A percentile compares a stretch with the other conserved stretches of the same genome.
These are phyloP conservation scores for Sphagnurus paluster DNA, from an alignment of 1,284 basidiomycete genomes.

Conservation along the genomic window DNA sequence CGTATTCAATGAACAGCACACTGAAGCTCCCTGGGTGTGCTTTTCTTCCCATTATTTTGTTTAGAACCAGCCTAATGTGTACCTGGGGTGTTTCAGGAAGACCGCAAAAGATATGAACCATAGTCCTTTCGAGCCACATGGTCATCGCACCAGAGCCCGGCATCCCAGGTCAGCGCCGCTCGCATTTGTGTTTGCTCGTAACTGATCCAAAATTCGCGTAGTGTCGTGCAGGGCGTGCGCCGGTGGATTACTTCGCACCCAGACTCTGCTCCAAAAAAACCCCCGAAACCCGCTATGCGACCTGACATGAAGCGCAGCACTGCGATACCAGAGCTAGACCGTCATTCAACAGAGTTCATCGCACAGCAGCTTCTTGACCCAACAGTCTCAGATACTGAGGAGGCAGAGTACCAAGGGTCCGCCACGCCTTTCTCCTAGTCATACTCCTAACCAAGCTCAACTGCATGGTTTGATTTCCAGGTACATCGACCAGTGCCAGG, in stretches of 20 bases:
- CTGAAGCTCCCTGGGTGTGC: conserved; percentile 74
- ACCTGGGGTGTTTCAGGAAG: conserved; percentile 48
- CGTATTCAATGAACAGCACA: conserved; percentile 85
- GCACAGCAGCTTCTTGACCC: conserved; percentile 68
- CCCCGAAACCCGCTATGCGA: conserved; percentile 33
- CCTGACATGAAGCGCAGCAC: conserved; percentile 31
- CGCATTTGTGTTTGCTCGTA: not conserved
- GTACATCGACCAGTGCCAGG: conserved; percentile 72
- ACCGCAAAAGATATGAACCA: conserved; percentile 64
- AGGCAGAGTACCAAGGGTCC: conserved; percentile 79
- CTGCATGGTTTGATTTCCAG: conserved; percentile 32
- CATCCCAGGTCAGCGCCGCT: conserved; percentile 39
- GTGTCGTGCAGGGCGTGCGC: conserved; percentile 72
- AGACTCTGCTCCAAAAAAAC: conserved; percentile 39
- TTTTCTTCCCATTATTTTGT: not conserved
- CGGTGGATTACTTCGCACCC: conserved; percentile 66
- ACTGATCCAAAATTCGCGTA: conserved; percentile 26
- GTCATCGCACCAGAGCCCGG: conserved; percentile 38
- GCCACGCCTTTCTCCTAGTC: conserved; percentile 20
- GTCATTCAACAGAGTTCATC: conserved; percentile 64
- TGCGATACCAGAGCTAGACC: conserved; percentile 36
- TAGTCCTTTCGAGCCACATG: conserved; percentile 72
- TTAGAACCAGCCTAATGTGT: not conserved
- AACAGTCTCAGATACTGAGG: conserved; percentile 61
- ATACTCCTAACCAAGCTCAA: not conserved